Evolutionary conservation across 768 basidiomycete species (phyloP), one percentile per base, ranked within the genome.

Genomic region (Lactifluus pinguis): DNA sequence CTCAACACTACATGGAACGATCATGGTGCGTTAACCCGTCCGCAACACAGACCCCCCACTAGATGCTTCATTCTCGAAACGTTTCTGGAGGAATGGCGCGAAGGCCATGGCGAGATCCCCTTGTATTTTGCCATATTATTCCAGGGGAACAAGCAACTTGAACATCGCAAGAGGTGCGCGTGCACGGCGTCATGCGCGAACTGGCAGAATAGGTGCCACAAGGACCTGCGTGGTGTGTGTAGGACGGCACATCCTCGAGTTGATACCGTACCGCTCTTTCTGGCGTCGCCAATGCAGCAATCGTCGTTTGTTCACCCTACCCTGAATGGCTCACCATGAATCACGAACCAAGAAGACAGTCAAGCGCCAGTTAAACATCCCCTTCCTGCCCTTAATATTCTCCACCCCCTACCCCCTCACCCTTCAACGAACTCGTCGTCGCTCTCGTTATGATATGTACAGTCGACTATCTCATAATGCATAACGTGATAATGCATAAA

Each of bases 131-230:
- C n/a, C n/a, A 25, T 25, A 25, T 25, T 25, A 25, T 25, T 25
- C 25, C 2, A 25, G 25, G 25, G 67, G 78, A 74, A 66, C 78
- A 73, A 57, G 72, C 77, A 4, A n/a, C n/a, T n/a, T n/a, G n/a
- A 80, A n/a, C 84, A 69, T 76, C 78, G 38, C 87, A 89, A 67
- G 92, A 95, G 64, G 84, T 91, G 3, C 83, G 86, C 36, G 86
- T 95, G 15, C 93, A 95, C 64, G 89, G 85, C 7, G 91, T 93
- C 30, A 92, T 92, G 86, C 85, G 85, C 49, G 77, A 25, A 25
- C 25, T 25, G 25, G 2, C 81, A 2, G 68, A 73, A 76, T 25
- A 77, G 39, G 56, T 66, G 8, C 67, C 75, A 2, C 62, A 70
- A 50, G 68, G 72, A 2, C 61, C 77, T 7, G 55, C 42, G 63